Evolutionary conservation across 768 basidiomycete genomes (phyloP).

Genomic region (Naganishia friedmannii): DNA sequence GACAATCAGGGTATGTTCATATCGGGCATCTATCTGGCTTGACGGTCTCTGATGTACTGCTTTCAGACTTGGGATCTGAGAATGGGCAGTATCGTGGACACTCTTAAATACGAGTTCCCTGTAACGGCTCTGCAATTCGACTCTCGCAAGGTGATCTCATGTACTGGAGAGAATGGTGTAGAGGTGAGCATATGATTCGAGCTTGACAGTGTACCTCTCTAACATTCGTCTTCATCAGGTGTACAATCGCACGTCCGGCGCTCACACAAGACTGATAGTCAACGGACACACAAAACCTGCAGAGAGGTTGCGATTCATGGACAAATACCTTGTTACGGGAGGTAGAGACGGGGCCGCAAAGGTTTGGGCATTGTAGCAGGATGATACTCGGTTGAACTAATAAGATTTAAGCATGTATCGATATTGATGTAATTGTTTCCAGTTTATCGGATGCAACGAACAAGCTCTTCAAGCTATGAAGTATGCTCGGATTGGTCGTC

Average conservation of each 20-base stretch:
- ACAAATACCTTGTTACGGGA: conserved; percentile 87
- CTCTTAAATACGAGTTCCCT: conserved; percentile 82
- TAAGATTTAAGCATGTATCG: conserved; percentile 10
- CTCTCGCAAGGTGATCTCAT: conserved; percentile 84
- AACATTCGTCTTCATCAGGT: conserved; percentile 50
- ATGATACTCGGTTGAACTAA: not conserved
- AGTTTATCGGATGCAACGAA: not conserved
- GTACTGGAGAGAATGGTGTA: conserved; percentile 86
- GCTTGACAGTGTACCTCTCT: not conserved
- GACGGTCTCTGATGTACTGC: not conserved
- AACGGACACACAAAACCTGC: conserved; percentile 93
- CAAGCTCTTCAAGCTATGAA: not conserved
- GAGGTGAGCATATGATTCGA: conserved; percentile 60
- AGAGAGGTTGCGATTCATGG: conserved; percentile 89
- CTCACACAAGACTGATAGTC: conserved; percentile 74
- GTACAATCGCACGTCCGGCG: conserved; percentile 90
- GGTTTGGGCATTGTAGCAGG: conserved; percentile 79
- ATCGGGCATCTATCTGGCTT: conserved; percentile 9
- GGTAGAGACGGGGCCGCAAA: conserved; percentile 81
- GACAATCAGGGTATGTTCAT: conserved; percentile 69
- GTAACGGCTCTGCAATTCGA: conserved; percentile 93
- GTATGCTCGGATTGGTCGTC: not conserved
- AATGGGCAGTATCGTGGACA: conserved; percentile 80
- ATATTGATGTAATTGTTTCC: not conserved
- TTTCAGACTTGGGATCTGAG: conserved; percentile 94